Evolutionary conservation across 176 grass and related monocot species (phyloP), one percentile per base, ranked within the genome.

Genomic region (Carex pumila): DNA sequence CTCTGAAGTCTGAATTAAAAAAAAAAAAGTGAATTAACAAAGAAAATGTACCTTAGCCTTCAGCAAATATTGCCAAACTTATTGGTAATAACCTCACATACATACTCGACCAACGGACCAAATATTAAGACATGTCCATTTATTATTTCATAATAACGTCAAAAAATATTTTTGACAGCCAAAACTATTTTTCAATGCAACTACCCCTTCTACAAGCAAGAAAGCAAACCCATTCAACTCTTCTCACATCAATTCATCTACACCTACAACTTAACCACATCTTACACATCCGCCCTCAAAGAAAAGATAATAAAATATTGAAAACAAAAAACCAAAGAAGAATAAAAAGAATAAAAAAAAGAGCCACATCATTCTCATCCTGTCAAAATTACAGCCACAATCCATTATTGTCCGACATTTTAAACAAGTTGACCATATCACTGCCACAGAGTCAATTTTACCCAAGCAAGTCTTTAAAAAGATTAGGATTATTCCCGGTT

Each of bases 401-500:
- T 65, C 39, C 1, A 50, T 21, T 29, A 47, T 82, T 82, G 37
- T 63, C 52, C 10, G 13, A 49, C 22, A 29, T 68, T 66, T 31
- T 52, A 53, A n/a, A 63, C 80, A 68, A 83, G 25, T 13, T 67
- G 29, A 50, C 71, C 62, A 37, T 15, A 21, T 56, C 59, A 83
- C 19, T 34, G 45, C 18, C 31, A 85, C 47, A 85, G 8, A 18
- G 21, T 3, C 52, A 76, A 45, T 76, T 76, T 41, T 86, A 99
- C 56, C 97, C 93, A 68, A 99, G 57, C 50, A 99, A 61, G 66
- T 99, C 97, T 72, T 92, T 94, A 85, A 99, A 99, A 57, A 99
- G 88, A 86, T 92, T 99, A 53, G 93, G 93, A 80, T 99, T 99
- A 78, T 99, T 92, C 43, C 88, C 88, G 25, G 97, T 90, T 19